These are phyloP conservation scores for Pichia deserticola DNA, from an alignment of 805 yeast species.

Conservation along the genomic window DNA sequence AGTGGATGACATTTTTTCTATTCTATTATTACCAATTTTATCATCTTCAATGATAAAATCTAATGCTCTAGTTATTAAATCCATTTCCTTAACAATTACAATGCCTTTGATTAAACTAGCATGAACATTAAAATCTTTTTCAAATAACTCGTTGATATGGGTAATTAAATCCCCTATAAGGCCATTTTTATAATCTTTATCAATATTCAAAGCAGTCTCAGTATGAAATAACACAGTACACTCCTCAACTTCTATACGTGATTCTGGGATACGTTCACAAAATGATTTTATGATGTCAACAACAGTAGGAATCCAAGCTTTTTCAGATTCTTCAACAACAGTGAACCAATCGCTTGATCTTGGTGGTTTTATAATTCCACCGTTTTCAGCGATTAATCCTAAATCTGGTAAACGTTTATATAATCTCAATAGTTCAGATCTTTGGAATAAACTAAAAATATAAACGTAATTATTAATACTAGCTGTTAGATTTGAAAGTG, in stretches of 20 bases:
- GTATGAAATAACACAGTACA: conserved; percentile 73
- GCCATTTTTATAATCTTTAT: conserved; percentile 54
- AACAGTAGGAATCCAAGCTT: conserved; percentile 56
- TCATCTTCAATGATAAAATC: conserved; percentile 39
- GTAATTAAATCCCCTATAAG: conserved; percentile 80
- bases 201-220: conserved; percentile 54
- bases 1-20: conserved; percentile 11
- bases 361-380: conserved; percentile 63
- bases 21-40: conserved; percentile 12
- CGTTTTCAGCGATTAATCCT: conserved; percentile 87
- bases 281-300: conserved; percentile 47
- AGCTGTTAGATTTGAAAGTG: conserved; percentile 49
- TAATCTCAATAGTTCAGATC: conserved; percentile 56
- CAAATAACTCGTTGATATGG: conserved; percentile 71
- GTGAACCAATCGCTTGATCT: conserved; percentile 53
- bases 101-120: conserved; percentile 66
- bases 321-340: conserved; percentile 46
- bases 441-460: conserved; percentile 57
- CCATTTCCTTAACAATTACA: conserved; percentile 63
- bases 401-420: conserved; percentile 61
- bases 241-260: conserved; percentile 64
- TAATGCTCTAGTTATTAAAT: conserved; percentile 50
- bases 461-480: conserved; percentile 63
- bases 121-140: conserved; percentile 53
- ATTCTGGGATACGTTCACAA: conserved; percentile 75